Base-by-base conservation (phyloP, 139 green algal species). In the Closterium sp. region DNA sequence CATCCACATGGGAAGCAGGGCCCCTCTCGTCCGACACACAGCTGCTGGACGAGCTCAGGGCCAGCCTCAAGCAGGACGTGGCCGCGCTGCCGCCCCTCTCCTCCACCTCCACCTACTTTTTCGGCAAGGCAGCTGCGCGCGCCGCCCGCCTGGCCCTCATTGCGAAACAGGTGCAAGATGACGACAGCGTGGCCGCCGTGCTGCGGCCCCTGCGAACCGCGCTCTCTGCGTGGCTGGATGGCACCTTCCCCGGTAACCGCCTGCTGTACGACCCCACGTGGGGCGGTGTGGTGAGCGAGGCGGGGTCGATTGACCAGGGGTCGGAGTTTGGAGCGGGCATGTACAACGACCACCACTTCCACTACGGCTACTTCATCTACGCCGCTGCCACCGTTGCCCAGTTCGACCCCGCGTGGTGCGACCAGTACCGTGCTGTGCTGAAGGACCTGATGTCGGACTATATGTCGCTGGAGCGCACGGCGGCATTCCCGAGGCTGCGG, bases 341-440 rank as follows among this genome's bases (percentile, higher is more conserved):
- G 27, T 96, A 96, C 94, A 96, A 96, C 90, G 95, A 96, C 94
- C 95, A 96, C 86, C 92, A 96, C 85, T 96, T 90, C 9, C 94
- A 96, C 84, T 96, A 96, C 73, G 95, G 95, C 79, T 96, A 96
- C 92, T 87, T 95, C 42, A 24, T 95, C 19, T 96, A 95, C 27
- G 94, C 94, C 3, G 92, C 92, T 27, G 95, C 95, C 28, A 89
- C 70, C 3, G 85, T 96, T 21, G 93, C 24, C 24, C 87, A 92
- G 22, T 70, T 50, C 11, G 86, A 96, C 88, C 0, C 73, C 7
- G 28, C 31, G 21, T 96, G 95, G 95, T 28, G 31, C 31, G 13
- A 29, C 30, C 29, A 24, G 17, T 91, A 93, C 85, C 84, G 38
- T 13, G 29, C 2, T 2, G 2, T 13, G 24, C 70, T 93, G 13